Base-by-base conservation (phyloP, 768 basidiomycete genomes). In the Russula vinacea region DNA sequence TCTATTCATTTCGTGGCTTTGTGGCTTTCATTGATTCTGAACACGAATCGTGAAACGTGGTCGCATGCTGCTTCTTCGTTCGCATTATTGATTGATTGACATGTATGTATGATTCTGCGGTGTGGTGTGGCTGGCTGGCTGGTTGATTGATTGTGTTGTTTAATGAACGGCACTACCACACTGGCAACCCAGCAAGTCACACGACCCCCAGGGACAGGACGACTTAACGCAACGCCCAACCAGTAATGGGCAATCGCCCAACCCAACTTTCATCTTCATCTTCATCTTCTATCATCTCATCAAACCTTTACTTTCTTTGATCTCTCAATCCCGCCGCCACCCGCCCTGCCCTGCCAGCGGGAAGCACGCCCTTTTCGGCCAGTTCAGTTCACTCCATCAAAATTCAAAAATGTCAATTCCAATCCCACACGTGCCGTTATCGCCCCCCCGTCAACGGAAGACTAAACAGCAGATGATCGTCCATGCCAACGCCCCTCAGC, bases 251-350 rank as follows among this genome's bases (percentile, higher is more conserved):
- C 6, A 19, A 16, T 6, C 22, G 2, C 22, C 24, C 52, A 16
- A 8, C 29, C n/a, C 45, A n/a, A 22, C 6, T 26, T 40, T 24
- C 60, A 44, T 33, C 37, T 33, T 29, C 29, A n/a, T n/a, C n/a
- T n/a, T n/a, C n/a, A n/a, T n/a, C n/a, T n/a, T n/a, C n/a, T n/a
- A n/a, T n/a, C n/a, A n/a, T 29, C 2, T 29, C 29, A 60, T 60
- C 60, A 53, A 60, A 60, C 60, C 60, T 53, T 53, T 52, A 53
- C 59, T 24, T 33, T 60, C 39, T 60, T 60, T 54, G 37, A 8
- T 44, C 3, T 40, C 51, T 35, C 32, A 50, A n/a, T 39, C 17
- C 47, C 35, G 26, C 32, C 29, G 29, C n/a, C n/a, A n/a, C n/a
- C n/a, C n/a, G n/a, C n/a, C n/a, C n/a, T n/a, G n/a, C 29, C 29